phyloP scores from a whole-genome alignment of 2,329 filamentous ascomycete genomes.

The Aureobasidium sp. region DNA sequence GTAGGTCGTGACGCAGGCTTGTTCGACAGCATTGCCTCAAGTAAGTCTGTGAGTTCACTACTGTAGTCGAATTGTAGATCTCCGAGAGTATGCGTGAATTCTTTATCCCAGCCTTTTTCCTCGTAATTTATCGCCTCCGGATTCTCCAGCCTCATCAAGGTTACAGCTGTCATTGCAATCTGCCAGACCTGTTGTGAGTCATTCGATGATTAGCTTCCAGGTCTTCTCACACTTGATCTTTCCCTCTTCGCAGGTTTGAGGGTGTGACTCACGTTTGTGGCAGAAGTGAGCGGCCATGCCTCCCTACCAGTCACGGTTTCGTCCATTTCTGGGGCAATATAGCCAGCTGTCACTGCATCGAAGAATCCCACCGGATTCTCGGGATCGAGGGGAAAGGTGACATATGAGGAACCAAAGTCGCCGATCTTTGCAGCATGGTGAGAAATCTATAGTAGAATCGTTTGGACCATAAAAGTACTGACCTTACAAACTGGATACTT shows the following conservation, averaged over 20 bases:
- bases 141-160: neutral
- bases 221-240: neutral
- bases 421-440: neutral
- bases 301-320: neutral
- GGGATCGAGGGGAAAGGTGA: neutral
- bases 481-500: conserved; percentile 2
- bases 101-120: neutral
- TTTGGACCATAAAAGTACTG: neutral
- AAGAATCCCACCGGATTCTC: neutral
- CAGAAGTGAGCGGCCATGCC: neutral
- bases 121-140: neutral
- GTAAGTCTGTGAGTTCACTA: neutral
- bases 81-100: neutral
- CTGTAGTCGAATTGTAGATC: neutral
- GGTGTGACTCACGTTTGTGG: neutral
- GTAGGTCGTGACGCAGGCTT: neutral
- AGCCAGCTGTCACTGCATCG: neutral
- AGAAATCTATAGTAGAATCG: neutral
- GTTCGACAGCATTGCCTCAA: neutral
- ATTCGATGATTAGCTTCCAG: neutral
- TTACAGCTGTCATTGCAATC: neutral
- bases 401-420: conserved; percentile 3
- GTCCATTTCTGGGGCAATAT: neutral
- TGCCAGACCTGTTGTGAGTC: neutral
- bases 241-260: neutral